phyloP scores from a whole-genome alignment of 2,329 filamentous ascomycete species.

The Rhinocladiella similis region DNA sequence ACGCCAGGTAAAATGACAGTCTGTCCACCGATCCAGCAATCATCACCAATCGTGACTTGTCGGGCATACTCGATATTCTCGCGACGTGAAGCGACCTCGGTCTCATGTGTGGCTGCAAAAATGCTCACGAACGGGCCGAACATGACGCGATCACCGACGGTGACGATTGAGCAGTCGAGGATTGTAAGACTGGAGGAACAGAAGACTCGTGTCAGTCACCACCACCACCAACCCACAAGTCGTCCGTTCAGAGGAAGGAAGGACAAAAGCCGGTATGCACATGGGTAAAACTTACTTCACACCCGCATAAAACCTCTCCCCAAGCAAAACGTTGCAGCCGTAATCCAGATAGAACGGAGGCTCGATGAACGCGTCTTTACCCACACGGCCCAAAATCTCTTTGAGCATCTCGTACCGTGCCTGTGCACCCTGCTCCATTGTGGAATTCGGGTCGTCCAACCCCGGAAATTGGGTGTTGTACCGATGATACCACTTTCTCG shows the following conservation, averaged over 20 bases:
- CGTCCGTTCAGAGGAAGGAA: too few relatives aligned
- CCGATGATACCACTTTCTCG: slow-evolving; percentile 48
- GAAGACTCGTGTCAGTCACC: not conserved
- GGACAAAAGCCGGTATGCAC: too few relatives aligned
- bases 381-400: slow-evolving; percentile 52
- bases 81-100: slow-evolving; percentile 48
- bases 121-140: slow-evolving; percentile 55
- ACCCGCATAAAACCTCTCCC: slow-evolving; percentile 61
- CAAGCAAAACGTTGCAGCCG: slow-evolving; percentile 64
- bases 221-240: not conserved
- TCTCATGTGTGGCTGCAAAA: slow-evolving; percentile 55
- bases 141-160: slow-evolving; percentile 53
- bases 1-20: slow-evolving; percentile 45
- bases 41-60: slow-evolving; percentile 50
- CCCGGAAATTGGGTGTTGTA: slow-evolving; percentile 60
- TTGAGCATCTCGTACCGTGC: slow-evolving; percentile 51
- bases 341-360: slow-evolving; percentile 65
- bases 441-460: slow-evolving; percentile 37
- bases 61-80: slow-evolving; percentile 52
- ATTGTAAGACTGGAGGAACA: slow-evolving; percentile 33
- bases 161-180: slow-evolving; percentile 54
- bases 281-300: slow-evolving; percentile 19
- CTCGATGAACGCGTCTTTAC: slow-evolving; percentile 42
- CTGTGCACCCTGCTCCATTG: slow-evolving; percentile 40
- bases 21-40: slow-evolving; percentile 51